Conservation (phyloP, 202 grass and related monocot species). For the Zoysia matrella region DNA sequence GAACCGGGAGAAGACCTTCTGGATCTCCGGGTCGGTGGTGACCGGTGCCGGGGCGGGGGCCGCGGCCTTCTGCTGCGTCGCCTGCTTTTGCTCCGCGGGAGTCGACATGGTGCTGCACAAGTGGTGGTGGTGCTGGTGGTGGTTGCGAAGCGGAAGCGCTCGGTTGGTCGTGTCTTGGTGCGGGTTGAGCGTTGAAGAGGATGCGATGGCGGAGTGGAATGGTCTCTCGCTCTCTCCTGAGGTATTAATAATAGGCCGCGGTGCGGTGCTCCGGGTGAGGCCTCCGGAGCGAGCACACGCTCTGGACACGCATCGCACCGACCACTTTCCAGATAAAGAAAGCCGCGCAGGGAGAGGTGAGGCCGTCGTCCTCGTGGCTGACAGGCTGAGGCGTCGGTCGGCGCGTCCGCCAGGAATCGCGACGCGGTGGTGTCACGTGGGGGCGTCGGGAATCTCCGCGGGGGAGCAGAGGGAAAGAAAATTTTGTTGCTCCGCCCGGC, state of each 20-base stretch:
- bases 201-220: too few species aligned
- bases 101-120: conserved; percentile 34
- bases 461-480: not conserved
- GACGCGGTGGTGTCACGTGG: not conserved
- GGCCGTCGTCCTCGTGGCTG: not conserved
- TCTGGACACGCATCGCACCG: conserved; percentile 42
- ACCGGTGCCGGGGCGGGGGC: not conserved
- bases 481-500: not conserved
- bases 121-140: too few species aligned
- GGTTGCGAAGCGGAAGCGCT: not conserved
- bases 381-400: conserved; percentile 4
- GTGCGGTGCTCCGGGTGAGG: too few species aligned
- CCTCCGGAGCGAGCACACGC: not conserved
- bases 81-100: conserved; percentile 10
- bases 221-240: too few species aligned
- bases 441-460: not conserved
- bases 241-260: not conserved
- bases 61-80: not conserved
- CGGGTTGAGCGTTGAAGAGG: not conserved
- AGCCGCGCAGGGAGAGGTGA: not conserved
- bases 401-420: conserved; percentile 12
- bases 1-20: conserved; percentile 74
- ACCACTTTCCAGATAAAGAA: conserved; percentile 37
- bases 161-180: not conserved
- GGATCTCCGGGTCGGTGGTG: conserved; percentile 32